Evolutionary conservation across 2,329 filamentous ascomycete species (phyloP), one percentile per base, ranked within the genome.

Genomic region (Xylariaceae sp.): DNA sequence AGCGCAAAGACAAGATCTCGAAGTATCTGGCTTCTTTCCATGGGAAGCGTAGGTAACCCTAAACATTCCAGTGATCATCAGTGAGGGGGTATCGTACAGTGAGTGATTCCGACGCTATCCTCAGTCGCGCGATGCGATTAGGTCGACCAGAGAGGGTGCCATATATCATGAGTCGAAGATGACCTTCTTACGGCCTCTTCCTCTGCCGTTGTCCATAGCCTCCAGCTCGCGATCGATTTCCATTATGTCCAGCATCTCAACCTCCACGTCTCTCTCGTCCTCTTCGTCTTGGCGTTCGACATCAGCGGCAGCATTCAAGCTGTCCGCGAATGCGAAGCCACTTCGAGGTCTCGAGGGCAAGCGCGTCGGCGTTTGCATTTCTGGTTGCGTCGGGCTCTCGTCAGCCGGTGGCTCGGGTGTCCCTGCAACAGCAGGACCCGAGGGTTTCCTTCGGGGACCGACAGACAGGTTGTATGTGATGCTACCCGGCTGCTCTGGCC

Each of bases 171-270:
- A 75, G 53, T 81, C 79, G 60, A 83, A 83, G 57, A 83, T 76
- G 51, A 81, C 80, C 66, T 77, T 77, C 71, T 81, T 82, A 52
- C 75, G 76, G 45, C 78, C 79, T 52, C 73, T 75, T 32, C 75
- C 76, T 44, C 79, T 73, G 32, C 77, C 76, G 40, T 71, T 74
- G 52, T 85, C 80, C 81, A 88, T 75, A 48, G 73, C 76, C 46
- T 83, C 79, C 50, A 88, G 70, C 47, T 80, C 81, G 56, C 82
- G 79, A 62, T 88, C 85, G 65, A 88, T 86, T 62, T 85, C 84
- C 78, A 86, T 82, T 44, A 88, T 84, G 67, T 87, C 84, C 62
- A 88, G 75, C 76, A 86, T 81, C 70, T 86, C 83, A 26, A 78
- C 76, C 66, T 86, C 83, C 12, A 85, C 76, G 53, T 86, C 78